Conservation (phyloP, 352 stramenopile genomes). For the Phytophthora chlamydospora region DNA sequence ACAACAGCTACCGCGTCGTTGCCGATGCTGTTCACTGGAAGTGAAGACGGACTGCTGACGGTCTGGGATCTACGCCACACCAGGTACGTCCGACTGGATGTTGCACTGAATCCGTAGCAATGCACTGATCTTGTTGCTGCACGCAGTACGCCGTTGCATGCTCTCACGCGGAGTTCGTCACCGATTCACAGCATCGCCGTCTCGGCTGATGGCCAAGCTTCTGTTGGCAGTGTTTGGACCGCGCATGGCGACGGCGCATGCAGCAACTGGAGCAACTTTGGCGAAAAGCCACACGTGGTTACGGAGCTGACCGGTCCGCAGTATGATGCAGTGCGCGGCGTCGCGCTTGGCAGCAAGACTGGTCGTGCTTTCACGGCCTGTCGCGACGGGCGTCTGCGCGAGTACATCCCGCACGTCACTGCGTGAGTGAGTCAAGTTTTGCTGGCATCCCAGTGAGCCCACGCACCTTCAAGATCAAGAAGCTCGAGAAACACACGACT, state of each 20-base stretch:
- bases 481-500: neutral
- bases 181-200: slow-evolving; percentile 58
- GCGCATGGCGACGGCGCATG: slow-evolving; percentile 63
- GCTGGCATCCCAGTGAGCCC: neutral
- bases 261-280: slow-evolving; percentile 55
- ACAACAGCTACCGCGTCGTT: slow-evolving; percentile 19
- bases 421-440: slow-evolving; percentile 14
- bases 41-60: slow-evolving; percentile 63
- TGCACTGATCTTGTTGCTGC: neutral
- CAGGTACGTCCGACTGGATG: slow-evolving; percentile 29
- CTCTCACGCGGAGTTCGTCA: slow-evolving; percentile 58
- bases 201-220: slow-evolving; percentile 11
- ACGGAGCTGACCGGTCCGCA: slow-evolving; percentile 66
- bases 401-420: slow-evolving; percentile 65
- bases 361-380: slow-evolving; percentile 61
- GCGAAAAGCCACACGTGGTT: slow-evolving; percentile 22
- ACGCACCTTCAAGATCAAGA: slow-evolving; percentile 5
- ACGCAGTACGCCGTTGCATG: slow-evolving; percentile 47
- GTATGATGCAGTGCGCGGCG: slow-evolving; percentile 71
- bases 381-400: slow-evolving; percentile 68
- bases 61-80: slow-evolving; percentile 70
- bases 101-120: neutral
- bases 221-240: slow-evolving; percentile 47
- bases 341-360: slow-evolving; percentile 41
- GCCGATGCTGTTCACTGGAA: slow-evolving; percentile 61